Evolutionary conservation across 2,329 filamentous ascomycete genomes (phyloP).

Genomic region (Colletotrichum tamarilloi): DNA sequence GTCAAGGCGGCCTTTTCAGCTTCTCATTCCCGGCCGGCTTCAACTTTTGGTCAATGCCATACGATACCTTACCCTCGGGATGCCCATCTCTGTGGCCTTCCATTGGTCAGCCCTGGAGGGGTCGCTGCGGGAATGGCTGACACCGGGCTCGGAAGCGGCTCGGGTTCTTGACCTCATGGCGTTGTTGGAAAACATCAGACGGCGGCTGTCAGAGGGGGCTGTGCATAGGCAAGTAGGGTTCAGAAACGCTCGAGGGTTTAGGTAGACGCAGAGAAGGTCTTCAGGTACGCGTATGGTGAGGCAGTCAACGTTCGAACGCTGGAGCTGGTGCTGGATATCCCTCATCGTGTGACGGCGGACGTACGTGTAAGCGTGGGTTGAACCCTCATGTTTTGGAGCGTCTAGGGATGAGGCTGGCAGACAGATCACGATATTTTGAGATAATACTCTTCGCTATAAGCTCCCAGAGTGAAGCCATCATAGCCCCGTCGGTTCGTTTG

Average conservation of each 20-base stretch:
- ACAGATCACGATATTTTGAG: not conserved
- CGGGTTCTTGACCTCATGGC: constrained; percentile 24
- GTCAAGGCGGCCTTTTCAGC: constrained; percentile 4
- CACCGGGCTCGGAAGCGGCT: not conserved
- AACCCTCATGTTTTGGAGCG: not conserved
- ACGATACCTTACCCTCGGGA: not conserved
- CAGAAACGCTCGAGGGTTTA: not conserved
- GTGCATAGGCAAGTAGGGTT: constrained; percentile 2
- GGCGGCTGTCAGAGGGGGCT: constrained; percentile 29
- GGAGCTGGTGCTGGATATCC: not conserved
- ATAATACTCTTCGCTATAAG: not conserved
- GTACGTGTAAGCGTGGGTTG: not conserved
- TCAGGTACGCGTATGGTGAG: not conserved
- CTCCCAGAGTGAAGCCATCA: not conserved
- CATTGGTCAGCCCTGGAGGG: not conserved
- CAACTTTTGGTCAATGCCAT: not conserved
- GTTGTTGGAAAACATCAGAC: constrained; percentile 27
- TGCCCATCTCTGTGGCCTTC: not conserved
- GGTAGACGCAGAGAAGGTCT: not conserved
- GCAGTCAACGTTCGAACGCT: constrained; percentile 9
- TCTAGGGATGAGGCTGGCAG: too few relatives aligned
- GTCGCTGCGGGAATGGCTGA: constrained; percentile 22
- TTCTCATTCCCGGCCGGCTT: not conserved
- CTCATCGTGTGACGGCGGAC: too few relatives aligned
- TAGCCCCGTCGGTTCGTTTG: not conserved